phyloP scores from a whole-genome alignment of 2,329 filamentous ascomycete species.

The Colletotrichum magnum region DNA sequence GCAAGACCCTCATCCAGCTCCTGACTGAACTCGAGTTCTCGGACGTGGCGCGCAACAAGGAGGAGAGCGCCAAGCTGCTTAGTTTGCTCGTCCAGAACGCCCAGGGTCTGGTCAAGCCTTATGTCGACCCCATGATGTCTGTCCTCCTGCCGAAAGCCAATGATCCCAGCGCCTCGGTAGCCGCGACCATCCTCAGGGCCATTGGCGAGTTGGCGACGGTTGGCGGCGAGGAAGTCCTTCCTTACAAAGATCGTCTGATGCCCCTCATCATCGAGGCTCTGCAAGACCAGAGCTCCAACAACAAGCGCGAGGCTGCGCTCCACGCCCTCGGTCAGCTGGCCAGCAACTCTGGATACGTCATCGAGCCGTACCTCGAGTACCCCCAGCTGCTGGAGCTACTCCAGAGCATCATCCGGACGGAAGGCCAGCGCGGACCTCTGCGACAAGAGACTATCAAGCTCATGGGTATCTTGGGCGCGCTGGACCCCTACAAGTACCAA shows the following conservation, averaged over 20 bases:
- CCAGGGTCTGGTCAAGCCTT: conserved; percentile 92
- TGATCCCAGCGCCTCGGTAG: conserved; percentile 88
- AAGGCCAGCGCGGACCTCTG: conserved; percentile 85
- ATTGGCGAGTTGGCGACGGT: conserved; percentile 95
- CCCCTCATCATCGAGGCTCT: conserved; percentile 93
- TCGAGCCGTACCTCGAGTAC: conserved; percentile 94
- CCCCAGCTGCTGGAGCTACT: conserved; percentile 93
- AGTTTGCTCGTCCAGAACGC: conserved; percentile 94
- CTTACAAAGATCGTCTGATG: conserved; percentile 94
- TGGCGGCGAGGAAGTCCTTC: conserved; percentile 92
- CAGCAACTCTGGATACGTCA: conserved; percentile 97
- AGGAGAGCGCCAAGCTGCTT: conserved; percentile 94
- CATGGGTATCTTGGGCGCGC: conserved; percentile 92
- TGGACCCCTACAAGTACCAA: conserved; percentile 97
- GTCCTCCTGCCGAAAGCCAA: conserved; percentile 94
- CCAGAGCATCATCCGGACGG: conserved; percentile 93
- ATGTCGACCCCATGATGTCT: conserved; percentile 95
- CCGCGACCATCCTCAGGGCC: conserved; percentile 93
- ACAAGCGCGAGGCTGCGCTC: conserved; percentile 91
- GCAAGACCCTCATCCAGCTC: conserved; percentile 95
- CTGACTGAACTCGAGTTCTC: conserved; percentile 97
- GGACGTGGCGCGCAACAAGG: conserved; percentile 93
- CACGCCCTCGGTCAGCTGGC: conserved; percentile 92
- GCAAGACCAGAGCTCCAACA: conserved; percentile 91
- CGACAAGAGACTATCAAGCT: conserved; percentile 96